A percentile compares a stretch with the other conserved stretches of the same genome.
Conservation (phyloP, 495 filamentous ascomycete species). For the Penicillium verhagenii region DNA sequence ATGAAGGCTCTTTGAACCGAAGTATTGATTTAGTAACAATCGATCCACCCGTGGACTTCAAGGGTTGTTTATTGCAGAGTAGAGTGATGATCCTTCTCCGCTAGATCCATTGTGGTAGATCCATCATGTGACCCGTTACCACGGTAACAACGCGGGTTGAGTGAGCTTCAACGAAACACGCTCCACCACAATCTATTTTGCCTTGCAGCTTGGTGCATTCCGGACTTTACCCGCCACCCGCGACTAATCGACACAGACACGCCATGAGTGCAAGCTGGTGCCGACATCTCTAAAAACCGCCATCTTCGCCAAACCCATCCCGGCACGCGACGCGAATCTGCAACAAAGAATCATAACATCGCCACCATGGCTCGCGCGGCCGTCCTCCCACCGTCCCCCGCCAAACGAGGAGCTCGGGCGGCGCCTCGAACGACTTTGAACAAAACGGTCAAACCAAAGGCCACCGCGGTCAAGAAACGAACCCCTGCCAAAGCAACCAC, state of each 20-base stretch:
- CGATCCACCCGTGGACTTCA: neutral
- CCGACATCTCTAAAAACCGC: slow-evolving; percentile 1
- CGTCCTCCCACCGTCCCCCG: slow-evolving; percentile 37
- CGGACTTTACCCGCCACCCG: slow-evolving; percentile 6
- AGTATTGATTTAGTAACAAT: no score
- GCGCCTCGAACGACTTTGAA: slow-evolving; percentile 25
- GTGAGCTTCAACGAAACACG: slow-evolving; percentile 12
- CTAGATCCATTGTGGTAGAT: neutral
- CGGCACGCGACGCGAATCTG: slow-evolving; percentile 10
- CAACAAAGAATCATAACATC: slow-evolving; percentile 1
- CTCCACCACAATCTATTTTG: slow-evolving; percentile 17
- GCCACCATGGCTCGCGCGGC: slow-evolving; percentile 43
- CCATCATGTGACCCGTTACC: slow-evolving; percentile 9
- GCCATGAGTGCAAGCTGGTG: slow-evolving; percentile 19
- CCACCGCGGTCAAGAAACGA: slow-evolving; percentile 16
- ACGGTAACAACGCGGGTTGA: slow-evolving; percentile 6
- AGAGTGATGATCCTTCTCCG: neutral
- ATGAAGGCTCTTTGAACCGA: no score
- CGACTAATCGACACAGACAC: slow-evolving; percentile 6
- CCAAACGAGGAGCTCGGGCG: slow-evolving; percentile 35
- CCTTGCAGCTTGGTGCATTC: slow-evolving; percentile 13
- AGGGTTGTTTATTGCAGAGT: neutral
- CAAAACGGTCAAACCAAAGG: slow-evolving; percentile 18
- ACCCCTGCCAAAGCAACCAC: slow-evolving; percentile 20
- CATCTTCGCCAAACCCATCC: neutral